A percentile compares a stretch with the other conserved stretches of the same genome.
Conservation (phyloP, 148 eudicot species). For the Nepenthes mirabilis region DNA sequence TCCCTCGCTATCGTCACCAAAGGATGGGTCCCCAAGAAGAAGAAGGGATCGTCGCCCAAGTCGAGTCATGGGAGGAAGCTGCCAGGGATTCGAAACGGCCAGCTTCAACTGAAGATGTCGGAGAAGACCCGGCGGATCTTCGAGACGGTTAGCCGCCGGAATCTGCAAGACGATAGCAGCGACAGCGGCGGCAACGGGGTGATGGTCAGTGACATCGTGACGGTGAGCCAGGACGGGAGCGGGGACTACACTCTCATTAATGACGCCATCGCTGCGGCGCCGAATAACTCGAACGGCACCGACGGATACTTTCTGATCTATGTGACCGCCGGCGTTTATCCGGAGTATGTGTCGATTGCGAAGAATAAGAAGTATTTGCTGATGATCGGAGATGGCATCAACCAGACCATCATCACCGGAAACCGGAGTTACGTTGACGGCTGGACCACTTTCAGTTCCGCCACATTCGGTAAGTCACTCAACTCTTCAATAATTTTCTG, state of each 20-base stretch:
- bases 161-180: not conserved
- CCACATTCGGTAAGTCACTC: constrained; percentile 51
- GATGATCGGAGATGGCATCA: constrained; percentile 86
- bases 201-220: constrained; percentile 33
- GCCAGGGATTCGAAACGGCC: constrained; percentile 17
- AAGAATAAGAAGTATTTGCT: constrained; percentile 54
- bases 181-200: constrained; percentile 19
- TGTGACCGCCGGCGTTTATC: constrained; percentile 50
- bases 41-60: constrained; percentile 8
- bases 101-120: constrained; percentile 32
- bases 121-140: constrained; percentile 10
- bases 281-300: constrained; percentile 24
- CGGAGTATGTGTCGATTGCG: constrained; percentile 48
- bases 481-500: not conserved
- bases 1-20: constrained; percentile 43
- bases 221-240: constrained; percentile 43
- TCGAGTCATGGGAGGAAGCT: constrained; percentile 6
- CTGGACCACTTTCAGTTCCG: constrained; percentile 64
- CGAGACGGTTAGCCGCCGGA: constrained; percentile 19
- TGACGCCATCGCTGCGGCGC: constrained; percentile 55
- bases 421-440: constrained; percentile 49
- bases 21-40: constrained; percentile 44
- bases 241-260: constrained; percentile 37
- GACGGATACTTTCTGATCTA: constrained; percentile 63
- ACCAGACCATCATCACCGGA: constrained; percentile 73